These are phyloP conservation scores for Avena atlantica DNA, from an alignment of 176 grass and related monocot genomes.

Conservation along the genomic window DNA sequence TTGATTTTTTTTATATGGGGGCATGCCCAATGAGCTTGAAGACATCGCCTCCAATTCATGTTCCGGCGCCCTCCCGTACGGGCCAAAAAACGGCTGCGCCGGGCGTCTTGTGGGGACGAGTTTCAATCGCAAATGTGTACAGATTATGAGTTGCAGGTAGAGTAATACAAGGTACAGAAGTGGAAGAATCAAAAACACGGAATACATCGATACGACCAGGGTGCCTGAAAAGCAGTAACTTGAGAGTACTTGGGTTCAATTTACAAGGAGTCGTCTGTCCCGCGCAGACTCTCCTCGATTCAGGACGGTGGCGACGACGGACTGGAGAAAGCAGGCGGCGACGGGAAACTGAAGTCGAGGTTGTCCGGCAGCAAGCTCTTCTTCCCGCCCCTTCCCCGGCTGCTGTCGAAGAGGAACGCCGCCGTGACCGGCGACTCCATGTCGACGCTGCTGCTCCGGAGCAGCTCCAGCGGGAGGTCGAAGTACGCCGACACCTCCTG, in stretches of 20 bases:
- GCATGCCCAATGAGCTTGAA: too few species aligned
- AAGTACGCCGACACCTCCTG: slow-evolving; percentile 56
- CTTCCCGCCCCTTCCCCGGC: slow-evolving; percentile 6
- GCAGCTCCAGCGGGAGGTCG: slow-evolving; percentile 59
- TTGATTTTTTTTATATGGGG: too few species aligned
- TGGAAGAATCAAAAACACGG: not conserved
- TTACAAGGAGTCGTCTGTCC: not conserved
- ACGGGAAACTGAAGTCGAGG: slow-evolving; percentile 55
- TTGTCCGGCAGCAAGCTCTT: slow-evolving; percentile 44
- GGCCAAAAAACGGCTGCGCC: too few species aligned
- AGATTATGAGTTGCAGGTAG: not conserved
- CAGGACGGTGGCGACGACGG: slow-evolving; percentile 29
- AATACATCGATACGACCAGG: slow-evolving; percentile 17
- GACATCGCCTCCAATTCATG: too few species aligned
- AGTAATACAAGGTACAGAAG: not conserved
- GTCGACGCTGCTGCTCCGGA: slow-evolving; percentile 55
- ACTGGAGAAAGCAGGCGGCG: slow-evolving; percentile 39
- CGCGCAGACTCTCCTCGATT: not conserved
- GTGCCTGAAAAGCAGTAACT: slow-evolving; percentile 1
- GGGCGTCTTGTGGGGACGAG: too few species aligned
- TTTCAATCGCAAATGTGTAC: not conserved
- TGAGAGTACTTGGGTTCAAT: not conserved
- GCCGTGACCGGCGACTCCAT: slow-evolving; percentile 54
- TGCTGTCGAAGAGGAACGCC: slow-evolving; percentile 61
- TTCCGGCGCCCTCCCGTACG: too few species aligned